Base-by-base conservation (phyloP, 306 rosid genomes). In the Corylus avellana region DNA sequence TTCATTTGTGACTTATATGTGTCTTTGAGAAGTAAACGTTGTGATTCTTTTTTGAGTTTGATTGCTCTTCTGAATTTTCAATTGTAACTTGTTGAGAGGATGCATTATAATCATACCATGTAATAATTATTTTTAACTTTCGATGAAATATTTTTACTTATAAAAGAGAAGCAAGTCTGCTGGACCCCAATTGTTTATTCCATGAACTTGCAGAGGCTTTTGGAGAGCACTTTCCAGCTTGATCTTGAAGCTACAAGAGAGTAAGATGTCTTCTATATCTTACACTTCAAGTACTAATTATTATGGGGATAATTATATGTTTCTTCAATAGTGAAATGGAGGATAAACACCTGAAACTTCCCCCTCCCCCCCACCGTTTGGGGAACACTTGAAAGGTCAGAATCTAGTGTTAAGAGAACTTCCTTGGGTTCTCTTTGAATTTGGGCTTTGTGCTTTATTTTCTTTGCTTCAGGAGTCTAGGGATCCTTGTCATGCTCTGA, bases 151-250 rank as follows among this genome's bases (percentile, higher is more conserved):
- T 58, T 14, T 16, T 53, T 16, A 16, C 7, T 16, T 53, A 13
- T 17, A 13, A 53, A 16, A 5, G 10, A 77, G 75, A 74, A 72
- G 49, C 16, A 69, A 82, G 49, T 72, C 35, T 37, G 77, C 53
- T 35, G 27, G 71, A 70, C 75, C 73, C 14, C 76, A 46, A 6
- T 78, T 75, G 29, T 55, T 74, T 88, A 51, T 47, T 20, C 73
- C 56, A 29, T 86, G 83, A 66, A 75, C 51, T 77, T 81, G 55
- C 85, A 94, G 98, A 94, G 97, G 82, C 97, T 94, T 82, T 70
- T 94, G 87, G 98, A 94, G 89, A 94, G 84, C 89, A 92, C 98
- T 83, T 94, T 92, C 86, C 86, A 76, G 81, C 94, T 92, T 80
- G 97, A 91, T 88, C 81, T 92, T 54, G 90, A 78, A 64, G 98